phyloP scores from a whole-genome alignment of 202 grass and related monocot genomes.

The Saccharum hybrid region DNA sequence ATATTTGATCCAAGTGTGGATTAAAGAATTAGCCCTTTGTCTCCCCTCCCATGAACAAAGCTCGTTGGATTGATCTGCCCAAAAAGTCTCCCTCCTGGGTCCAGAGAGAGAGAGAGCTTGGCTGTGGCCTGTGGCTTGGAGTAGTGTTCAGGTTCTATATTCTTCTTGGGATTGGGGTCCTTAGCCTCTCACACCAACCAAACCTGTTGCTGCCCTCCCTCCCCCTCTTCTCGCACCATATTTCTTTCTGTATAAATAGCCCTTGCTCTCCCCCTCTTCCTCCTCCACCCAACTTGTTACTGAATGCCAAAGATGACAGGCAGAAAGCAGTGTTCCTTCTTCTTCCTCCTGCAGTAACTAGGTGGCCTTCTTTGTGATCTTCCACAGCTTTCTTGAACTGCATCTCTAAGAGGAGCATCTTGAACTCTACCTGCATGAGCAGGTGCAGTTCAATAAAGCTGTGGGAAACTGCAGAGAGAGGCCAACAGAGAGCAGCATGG shows the following conservation, averaged over 20 bases:
- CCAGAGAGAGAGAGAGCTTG: slow-evolving; percentile 6
- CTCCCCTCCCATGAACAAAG: slow-evolving; percentile 55
- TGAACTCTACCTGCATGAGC: not conserved
- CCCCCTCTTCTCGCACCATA: slow-evolving; percentile 3
- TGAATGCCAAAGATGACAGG: not conserved
- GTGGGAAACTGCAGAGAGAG: slow-evolving; percentile 90
- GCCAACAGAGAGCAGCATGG: slow-evolving; percentile 39
- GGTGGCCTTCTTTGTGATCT: slow-evolving; percentile 85
- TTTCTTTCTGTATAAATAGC: slow-evolving; percentile 61
- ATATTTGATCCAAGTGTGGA: slow-evolving; percentile 41
- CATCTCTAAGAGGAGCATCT: slow-evolving; percentile 32
- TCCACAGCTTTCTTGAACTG: slow-evolving; percentile 99
- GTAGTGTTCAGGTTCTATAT: too few relatives aligned
- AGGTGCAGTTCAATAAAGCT: slow-evolving; percentile 93
- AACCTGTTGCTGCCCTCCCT: too few relatives aligned
- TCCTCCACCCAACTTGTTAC: slow-evolving; percentile 35
- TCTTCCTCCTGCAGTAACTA: too few relatives aligned
- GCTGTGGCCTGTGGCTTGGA: too few relatives aligned
- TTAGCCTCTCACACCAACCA: too few relatives aligned
- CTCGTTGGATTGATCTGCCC: slow-evolving; percentile 54
- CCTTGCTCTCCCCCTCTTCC: slow-evolving; percentile 43
- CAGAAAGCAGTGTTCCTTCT: not conserved
- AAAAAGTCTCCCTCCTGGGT: slow-evolving; percentile 52
- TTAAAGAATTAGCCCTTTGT: slow-evolving; percentile 52
- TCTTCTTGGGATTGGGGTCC: too few relatives aligned